phyloP scores from a whole-genome alignment of 176 grass and related monocot species.

The Leersia perrieri region DNA sequence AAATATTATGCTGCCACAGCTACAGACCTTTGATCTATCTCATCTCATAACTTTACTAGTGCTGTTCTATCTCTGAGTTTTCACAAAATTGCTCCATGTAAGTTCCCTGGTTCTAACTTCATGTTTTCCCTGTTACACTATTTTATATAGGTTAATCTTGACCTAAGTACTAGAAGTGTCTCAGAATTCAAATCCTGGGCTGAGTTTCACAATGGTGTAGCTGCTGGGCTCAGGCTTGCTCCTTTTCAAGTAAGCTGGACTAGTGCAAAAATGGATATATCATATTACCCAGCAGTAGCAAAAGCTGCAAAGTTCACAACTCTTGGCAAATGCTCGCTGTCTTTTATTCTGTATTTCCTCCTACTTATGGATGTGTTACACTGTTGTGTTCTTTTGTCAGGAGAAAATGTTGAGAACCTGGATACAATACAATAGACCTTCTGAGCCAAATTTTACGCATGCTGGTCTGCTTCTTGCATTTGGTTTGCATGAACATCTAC shows the following conservation, averaged over 20 bases:
- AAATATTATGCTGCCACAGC: not conserved
- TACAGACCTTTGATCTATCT: not conserved
- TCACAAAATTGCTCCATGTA: constrained; percentile 1
- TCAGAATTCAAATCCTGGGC: constrained; percentile 89
- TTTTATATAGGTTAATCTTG: constrained; percentile 86
- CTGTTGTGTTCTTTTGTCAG: constrained; percentile 49
- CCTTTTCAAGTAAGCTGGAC: constrained; percentile 73
- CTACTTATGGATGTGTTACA: constrained; percentile 17
- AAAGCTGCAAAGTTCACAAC: constrained; percentile 5
- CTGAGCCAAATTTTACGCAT: constrained; percentile 89
- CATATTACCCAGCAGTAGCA: not conserved
- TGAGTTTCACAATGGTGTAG: constrained; percentile 96
- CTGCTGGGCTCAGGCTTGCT: constrained; percentile 90
- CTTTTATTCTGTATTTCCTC: constrained; percentile 20
- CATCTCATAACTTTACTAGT: not conserved
- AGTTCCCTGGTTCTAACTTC: constrained; percentile 25
- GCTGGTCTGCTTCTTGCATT: constrained; percentile 92
- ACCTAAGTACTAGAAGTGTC: constrained; percentile 74
- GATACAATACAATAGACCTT: constrained; percentile 96
- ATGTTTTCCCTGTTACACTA: constrained; percentile 23
- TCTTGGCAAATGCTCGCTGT: not conserved
- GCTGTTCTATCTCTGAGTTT: not conserved
- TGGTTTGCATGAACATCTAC: constrained; percentile 87
- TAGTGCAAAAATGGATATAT: not conserved
- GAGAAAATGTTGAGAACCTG: constrained; percentile 95